Evolutionary conservation across 805 yeast species (phyloP), one percentile per base, ranked within the genome.

Genomic region (Saturnispora kantuleensis): DNA sequence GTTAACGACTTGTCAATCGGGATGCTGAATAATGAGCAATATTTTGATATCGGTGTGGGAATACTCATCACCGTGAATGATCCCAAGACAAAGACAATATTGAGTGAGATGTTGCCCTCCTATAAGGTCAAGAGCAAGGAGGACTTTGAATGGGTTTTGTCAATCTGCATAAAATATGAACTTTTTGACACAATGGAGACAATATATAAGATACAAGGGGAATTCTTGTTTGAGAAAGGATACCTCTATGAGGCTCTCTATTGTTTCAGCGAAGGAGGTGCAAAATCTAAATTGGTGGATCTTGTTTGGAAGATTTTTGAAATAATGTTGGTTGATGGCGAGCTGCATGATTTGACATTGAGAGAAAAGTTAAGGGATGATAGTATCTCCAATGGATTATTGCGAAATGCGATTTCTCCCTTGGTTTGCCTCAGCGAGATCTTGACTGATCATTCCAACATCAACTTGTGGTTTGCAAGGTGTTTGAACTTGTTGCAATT

Each of bases 111-210:
- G 39, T 62, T 84, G 31, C 85, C 86, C 5, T 70, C 69, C 17
- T 83, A 68, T 56, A 68, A 78, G 37, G 79, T 78, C 54, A 64
- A 71, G 44, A 79, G 80, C 8, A 81, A 79, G 55, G 89, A 83
- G 57, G 94, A 84, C 56, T 69, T 81, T 49, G 93, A 84, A 59
- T 84, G 90, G 90, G 74, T 81, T 38, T 64, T 84, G 42, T 74
- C 85, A 2, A 67, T 84, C 5, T 82, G 90, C 64, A 84, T 88
- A 10, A 72, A 79, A 52, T 67, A 83, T 57, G 75, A 73, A 52
- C 58, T 83, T 35, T 68, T 77, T n/a, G 63, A 70, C 7, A 77
- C 84, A 10, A 77, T 84, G 0, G 69, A 70, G 46, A 66, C 70
- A 30, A 65, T 84, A 3, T 80, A 73, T 58, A 69, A 71, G 45